Evolutionary conservation across 495 filamentous ascomycete species (phyloP).

Genomic region (Penicillium odoratum): DNA sequence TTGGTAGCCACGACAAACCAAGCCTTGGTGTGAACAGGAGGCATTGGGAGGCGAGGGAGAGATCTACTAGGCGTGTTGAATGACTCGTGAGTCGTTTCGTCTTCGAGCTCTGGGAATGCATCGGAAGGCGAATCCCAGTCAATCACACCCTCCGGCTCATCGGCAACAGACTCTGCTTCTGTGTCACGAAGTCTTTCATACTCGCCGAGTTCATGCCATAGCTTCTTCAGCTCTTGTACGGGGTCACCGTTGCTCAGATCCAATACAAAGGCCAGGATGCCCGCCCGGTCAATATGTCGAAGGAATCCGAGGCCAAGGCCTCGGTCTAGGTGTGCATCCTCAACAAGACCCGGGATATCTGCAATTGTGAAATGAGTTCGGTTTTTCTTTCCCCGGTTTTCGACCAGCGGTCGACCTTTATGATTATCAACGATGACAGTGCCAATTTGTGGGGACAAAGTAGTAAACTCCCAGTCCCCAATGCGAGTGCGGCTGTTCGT

Average conservation of each 20-base stretch:
- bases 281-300: conserved; percentile 89
- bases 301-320: conserved; percentile 91
- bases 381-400: conserved; percentile 33
- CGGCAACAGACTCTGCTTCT: conserved; percentile 49
- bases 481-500: conserved; percentile 84
- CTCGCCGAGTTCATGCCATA: conserved; percentile 87
- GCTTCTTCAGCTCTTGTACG: conserved; percentile 67
- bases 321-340: conserved; percentile 87
- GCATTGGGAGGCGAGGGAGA: conserved; percentile 40
- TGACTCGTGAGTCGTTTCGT: conserved; percentile 11
- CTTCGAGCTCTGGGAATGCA: conserved; percentile 31
- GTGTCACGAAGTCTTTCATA: conserved; percentile 73
- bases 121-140: conserved; percentile 27
- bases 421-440: conserved; percentile 88
- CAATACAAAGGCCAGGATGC: conserved; percentile 89
- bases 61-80: conserved; percentile 15
- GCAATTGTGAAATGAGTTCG: conserved; percentile 87
- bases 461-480: conserved; percentile 96
- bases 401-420: conserved; percentile 63
- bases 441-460: conserved; percentile 88
- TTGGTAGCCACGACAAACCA: conserved; percentile 99
- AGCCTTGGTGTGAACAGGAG: conserved; percentile 80
- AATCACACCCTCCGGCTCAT: conserved; percentile 43
- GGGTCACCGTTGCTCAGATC: conserved; percentile 82
- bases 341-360: conserved; percentile 90